Base-by-base conservation (phyloP, 495 filamentous ascomycete species). In the Lichenothelia convexa region DNA sequence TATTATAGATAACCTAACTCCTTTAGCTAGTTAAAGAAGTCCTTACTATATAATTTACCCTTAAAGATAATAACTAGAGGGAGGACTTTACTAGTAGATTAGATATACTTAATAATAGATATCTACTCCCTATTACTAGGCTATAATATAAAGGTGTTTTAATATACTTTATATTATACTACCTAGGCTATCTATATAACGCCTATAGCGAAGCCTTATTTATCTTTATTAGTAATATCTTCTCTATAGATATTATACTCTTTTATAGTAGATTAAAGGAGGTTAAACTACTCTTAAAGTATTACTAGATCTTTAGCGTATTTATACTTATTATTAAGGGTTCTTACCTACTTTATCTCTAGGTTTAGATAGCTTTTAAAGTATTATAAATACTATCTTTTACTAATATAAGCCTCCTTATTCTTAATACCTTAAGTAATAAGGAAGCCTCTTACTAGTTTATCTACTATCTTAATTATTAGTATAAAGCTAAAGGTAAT, bases 171-270 rank as follows among this genome's bases (percentile, higher is more conserved):
- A 15, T 30, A 22, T 20, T 43, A 11, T 36, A 17, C 30, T 3
- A 34, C 13, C 29, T 31, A 36, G 22, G 31, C 31, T 18, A 1
- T 20, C 12, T 18, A 32, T 4, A 31, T 3, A 17, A 39, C 19
- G 18, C 46, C 39, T 15, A 50, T 39, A 3, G 46, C n/a, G 26
- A 51, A 51, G 38, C 46, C 48, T 26, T 51, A 48, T 30, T 51
- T 38, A 38, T 50, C 47, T 18, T 48, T 40, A 29, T 48, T 50
- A 36, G 48, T 48, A 20, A 31, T 43, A 21, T 48, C 32, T 13
- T 31, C 6, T 13, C 39, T 30, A 15, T 40, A 17, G 30, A 46
- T 39, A 15, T 36, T 31, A 20, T 48, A 51, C 34, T 51, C 11
- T 8, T 45, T 18, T 17, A 47, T 44, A 33, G 44, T 47, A 31